These are phyloP conservation scores for Fusarium hostae DNA, from an alignment of 2,329 filamentous ascomycete species.

Conservation along the genomic window DNA sequence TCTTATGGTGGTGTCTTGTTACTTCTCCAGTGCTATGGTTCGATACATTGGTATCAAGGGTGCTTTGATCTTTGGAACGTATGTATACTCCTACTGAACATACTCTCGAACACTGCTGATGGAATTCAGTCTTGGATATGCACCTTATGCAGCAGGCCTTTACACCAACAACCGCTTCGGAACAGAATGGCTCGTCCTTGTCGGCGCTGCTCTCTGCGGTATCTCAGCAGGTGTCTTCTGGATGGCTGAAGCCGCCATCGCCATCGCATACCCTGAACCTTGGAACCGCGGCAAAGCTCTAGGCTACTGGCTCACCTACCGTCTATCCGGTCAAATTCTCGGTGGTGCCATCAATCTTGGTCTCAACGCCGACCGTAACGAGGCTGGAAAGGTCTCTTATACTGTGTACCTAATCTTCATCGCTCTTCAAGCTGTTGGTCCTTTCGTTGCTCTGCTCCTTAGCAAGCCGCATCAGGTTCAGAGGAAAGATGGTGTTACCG, in stretches of 20 bases:
- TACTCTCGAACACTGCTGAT: neutral
- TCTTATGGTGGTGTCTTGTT: conserved; percentile 78
- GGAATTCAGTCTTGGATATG: conserved; percentile 67
- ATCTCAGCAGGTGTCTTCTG: conserved; percentile 79
- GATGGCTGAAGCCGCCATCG: conserved; percentile 80
- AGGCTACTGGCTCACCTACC: conserved; percentile 73
- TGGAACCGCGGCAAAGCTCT: conserved; percentile 73
- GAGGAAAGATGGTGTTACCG: conserved; percentile 71
- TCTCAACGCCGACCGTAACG: conserved; percentile 66
- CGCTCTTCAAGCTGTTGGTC: conserved; percentile 72
- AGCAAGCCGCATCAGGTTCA: conserved; percentile 71
- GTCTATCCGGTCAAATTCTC: conserved; percentile 72
- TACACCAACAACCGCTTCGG: conserved; percentile 79
- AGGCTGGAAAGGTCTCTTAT: conserved; percentile 74
- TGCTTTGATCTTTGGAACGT: conserved; percentile 76
- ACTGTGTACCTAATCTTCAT: conserved; percentile 77
- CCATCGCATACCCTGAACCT: conserved; percentile 77
- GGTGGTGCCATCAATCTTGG: conserved; percentile 78
- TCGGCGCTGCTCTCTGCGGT: conserved; percentile 76
- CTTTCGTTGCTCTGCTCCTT: conserved; percentile 72
- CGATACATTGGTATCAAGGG: conserved; percentile 77
- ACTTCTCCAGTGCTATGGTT: conserved; percentile 71
- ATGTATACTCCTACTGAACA: conserved; percentile 33
- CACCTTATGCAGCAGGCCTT: conserved; percentile 75
- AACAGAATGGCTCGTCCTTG: conserved; percentile 73